phyloP scores from a whole-genome alignment of 2,329 filamentous ascomycete species.

The Ascocoryne sarcoides region DNA sequence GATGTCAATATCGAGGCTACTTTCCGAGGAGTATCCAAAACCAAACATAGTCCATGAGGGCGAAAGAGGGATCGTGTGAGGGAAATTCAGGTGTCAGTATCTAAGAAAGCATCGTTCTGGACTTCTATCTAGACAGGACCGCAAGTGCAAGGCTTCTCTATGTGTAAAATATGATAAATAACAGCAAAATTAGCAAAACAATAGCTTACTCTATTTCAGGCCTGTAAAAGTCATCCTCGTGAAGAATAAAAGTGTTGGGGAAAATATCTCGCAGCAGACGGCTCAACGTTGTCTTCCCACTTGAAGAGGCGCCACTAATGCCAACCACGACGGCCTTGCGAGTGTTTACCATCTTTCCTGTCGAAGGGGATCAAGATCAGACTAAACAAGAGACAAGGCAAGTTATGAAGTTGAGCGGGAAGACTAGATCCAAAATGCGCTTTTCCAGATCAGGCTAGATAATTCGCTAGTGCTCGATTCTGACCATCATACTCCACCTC shows the following conservation, averaged over 20 bases:
- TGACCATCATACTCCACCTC: too few species aligned
- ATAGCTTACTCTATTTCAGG: constrained; percentile 57
- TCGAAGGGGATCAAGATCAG: too few species aligned
- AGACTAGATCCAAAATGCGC: too few species aligned
- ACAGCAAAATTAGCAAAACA: background rate
- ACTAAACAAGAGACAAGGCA: too few species aligned
- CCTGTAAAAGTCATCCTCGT: constrained; percentile 94
- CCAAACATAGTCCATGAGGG: too few species aligned
- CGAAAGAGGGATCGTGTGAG: background rate
- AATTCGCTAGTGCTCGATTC: too few species aligned
- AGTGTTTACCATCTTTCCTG: constrained; percentile 10
- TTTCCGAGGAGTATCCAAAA: too few species aligned
- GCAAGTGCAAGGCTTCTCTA: too few species aligned
- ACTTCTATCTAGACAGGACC: too few species aligned
- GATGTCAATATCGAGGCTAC: constrained; percentile 1
- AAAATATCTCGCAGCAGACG: constrained; percentile 78
- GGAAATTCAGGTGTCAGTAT: background rate
- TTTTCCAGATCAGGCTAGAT: too few species aligned
- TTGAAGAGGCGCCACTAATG: constrained; percentile 83
- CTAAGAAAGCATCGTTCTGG: too few species aligned
- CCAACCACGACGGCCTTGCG: constrained; percentile 53
- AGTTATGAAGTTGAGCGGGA: too few species aligned
- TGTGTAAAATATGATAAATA: background rate
- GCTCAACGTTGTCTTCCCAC: constrained; percentile 90
- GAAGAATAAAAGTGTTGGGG: constrained; percentile 69